Base-by-base conservation (phyloP, 305 asterid genomes). In the Plantago coronopus region DNA sequence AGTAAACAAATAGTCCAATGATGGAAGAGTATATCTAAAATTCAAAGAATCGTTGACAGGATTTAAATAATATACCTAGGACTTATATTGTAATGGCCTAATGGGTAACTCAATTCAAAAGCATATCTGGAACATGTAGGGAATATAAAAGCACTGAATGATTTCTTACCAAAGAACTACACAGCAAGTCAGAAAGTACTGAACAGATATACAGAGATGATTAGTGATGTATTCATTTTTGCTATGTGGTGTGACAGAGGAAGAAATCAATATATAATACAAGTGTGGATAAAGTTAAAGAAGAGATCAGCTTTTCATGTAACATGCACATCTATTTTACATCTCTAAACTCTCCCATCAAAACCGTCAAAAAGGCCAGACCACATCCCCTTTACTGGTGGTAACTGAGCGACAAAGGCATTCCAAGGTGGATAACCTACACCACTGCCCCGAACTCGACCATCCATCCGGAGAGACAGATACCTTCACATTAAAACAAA, bases 371-470 rank as follows among this genome's bases (percentile, higher is more conserved):
- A 89, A 71, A 91, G 83, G 57, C 98, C 98, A 17, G 88, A 75
- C 98, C 98, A 91, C 10, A 91, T 63, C 34, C 96, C 98, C 72
- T 88, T 86, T 5, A 91, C 78, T 1, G 86, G 98, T 37, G 98
- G 96, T 20, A 91, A 65, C 72, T 88, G 96, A 46, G 55, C 66
- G 34, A 86, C 87, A 23, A 91, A 88, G 11, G 98, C 95, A 58
- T 91, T 91, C 98, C 98, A 88, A 17, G 96, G 88, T 60, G 96
- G 98, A 77, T 83, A 88, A 12, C 96, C 98, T 8, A 91, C 93
- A 25, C 97, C 98, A 62, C 97, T 91, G 59, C 98, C 98, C 48
- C 95, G 86, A 67, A 91, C 98, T 40, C 97, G 83, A 4, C 97
- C 97, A 77, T 91, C 98, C 91, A 88, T 25, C n/a, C 98, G 90